phyloP scores from a whole-genome alignment of 495 filamentous ascomycete genomes.

The Penicillium dipodomyicola region DNA sequence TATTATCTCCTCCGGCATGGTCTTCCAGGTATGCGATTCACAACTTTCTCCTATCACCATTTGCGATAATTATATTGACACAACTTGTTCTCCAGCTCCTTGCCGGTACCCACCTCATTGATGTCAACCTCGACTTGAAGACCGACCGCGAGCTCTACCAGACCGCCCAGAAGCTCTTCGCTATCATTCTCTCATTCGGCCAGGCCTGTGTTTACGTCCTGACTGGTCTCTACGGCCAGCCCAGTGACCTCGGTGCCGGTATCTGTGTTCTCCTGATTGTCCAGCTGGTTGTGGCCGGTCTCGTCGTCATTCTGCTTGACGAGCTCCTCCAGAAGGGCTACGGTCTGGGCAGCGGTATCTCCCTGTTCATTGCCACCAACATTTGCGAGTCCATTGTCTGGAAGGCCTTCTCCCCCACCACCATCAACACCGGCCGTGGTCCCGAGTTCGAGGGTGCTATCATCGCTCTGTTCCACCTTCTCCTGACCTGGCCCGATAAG shows the following conservation, averaged over 20 bases:
- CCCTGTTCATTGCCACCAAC: constrained; percentile 99
- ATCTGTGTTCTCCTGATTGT: constrained; percentile 96
- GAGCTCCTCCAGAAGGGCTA: constrained; percentile 99
- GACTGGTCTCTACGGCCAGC: constrained; percentile 95
- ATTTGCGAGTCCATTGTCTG: constrained; percentile 99
- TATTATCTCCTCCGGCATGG: constrained; percentile 99
- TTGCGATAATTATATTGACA: constrained; percentile 23
- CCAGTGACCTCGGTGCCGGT: constrained; percentile 92
- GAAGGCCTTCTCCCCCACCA: constrained; percentile 99
- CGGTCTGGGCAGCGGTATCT: constrained; percentile 96
- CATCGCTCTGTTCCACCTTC: constrained; percentile 96
- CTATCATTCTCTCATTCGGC: constrained; percentile 94
- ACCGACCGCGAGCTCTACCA: constrained; percentile 99
- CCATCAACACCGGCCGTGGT: constrained; percentile 98
- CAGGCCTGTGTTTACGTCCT: constrained; percentile 96
- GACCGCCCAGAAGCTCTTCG: constrained; percentile 99
- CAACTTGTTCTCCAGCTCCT: constrained; percentile 58
- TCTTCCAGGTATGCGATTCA: constrained; percentile 76
- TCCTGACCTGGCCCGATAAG: constrained; percentile 99
- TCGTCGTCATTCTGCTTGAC: constrained; percentile 98
- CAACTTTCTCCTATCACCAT: neutral
- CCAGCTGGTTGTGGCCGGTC: constrained; percentile 91
- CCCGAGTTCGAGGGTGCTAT: constrained; percentile 99
- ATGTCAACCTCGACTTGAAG: constrained; percentile 99
- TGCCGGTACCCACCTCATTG: constrained; percentile 98